Base-by-base conservation (phyloP, 345 rosid species). In the Dipteronia dyeriana region DNA sequence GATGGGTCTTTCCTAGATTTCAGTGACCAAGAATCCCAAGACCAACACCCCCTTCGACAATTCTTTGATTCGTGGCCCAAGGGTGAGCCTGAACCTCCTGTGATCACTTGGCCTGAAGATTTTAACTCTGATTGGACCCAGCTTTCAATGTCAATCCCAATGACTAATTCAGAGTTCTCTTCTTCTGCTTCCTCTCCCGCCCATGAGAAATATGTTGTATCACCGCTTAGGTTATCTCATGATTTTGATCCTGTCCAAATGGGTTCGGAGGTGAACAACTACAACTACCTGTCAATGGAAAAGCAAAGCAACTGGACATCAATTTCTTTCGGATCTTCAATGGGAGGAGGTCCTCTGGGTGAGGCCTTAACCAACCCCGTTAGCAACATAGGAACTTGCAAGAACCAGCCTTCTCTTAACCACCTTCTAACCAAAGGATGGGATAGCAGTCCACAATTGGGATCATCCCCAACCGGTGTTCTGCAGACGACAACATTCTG, bases 281-380 rank as follows among this genome's bases (percentile, higher is more conserved):
- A 66, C 45, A 34, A 34, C 77, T 73, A 3, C 38, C 56, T 7
- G 86, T 63, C 79, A 1, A 80, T 16, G 49, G 85, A 82, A 66
- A 89, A 84, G 67, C 84, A 56, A 82, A 65, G 83, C 45, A 82
- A 81, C 66, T 86, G 89, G 94, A 82, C 83, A 54, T 89, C 94
- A 1, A 75, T 84, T 71, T 77, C 90, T 7, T 88, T 90, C 86
- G 91, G 87, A 64, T 79, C 60, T 74, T 85, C 91, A 19, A 76
- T 87, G 75, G 92, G 91, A 17, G 93, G 92, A 17, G 93, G 92
- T 65, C 97, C 92, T 61, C 38, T 91, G 59, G 97, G 97, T 2
- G 94, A 90, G 86, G 92, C 82, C 49, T 77, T 91, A 7, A 81
- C 81, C 82, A 84, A 83, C 75, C 81, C 79, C 9, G 62, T 81